Conservation (phyloP, 2,329 filamentous ascomycete genomes). For the Verticillium albo-atrum region DNA sequence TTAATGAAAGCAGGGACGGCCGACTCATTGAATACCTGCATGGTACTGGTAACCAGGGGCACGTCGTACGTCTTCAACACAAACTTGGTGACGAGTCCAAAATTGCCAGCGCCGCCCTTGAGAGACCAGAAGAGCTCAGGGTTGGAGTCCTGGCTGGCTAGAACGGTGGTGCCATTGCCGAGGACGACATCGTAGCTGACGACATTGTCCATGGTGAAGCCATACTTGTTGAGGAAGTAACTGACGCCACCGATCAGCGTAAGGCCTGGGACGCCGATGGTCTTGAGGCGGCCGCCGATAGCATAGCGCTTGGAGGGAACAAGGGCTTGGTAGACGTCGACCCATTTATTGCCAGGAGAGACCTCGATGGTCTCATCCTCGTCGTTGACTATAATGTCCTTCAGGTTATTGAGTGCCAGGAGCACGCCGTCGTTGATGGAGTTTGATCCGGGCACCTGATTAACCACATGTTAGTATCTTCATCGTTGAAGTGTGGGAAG, state of each 20-base stretch:
- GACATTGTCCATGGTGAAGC: conserved; percentile 19
- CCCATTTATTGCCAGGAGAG: conserved; percentile 18
- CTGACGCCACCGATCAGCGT: conserved; percentile 21
- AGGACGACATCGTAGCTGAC: conserved; percentile 21
- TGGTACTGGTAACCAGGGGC: conserved; percentile 23
- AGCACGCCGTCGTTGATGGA: conserved; percentile 18
- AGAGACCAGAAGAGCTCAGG: conserved; percentile 24
- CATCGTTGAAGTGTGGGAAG: accelerated
- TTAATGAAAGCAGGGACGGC: conserved; percentile 18
- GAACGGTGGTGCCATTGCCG: conserved; percentile 16
- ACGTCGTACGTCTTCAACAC: conserved; percentile 17
- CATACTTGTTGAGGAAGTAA: conserved; percentile 21
- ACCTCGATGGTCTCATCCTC: conserved; percentile 11
- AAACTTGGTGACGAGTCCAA: conserved; percentile 16
- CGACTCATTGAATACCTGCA: conserved; percentile 23
- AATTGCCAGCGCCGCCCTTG: conserved; percentile 21
- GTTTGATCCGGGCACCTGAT: conserved; percentile 17
- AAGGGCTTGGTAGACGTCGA: conserved; percentile 19
- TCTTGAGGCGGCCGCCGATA: conserved; percentile 22
- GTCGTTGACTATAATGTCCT: conserved; percentile 7
- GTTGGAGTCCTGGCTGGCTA: conserved; percentile 15
- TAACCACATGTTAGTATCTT: neutral
- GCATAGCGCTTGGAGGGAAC: conserved; percentile 15
- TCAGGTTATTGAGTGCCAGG: conserved; percentile 14
- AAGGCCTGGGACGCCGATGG: conserved; percentile 22